A percentile compares a stretch with the other conserved stretches of the same genome.
Evolutionary conservation across 495 filamentous ascomycete genomes (phyloP).

Genomic region (Parathielavia hyrcaniae): DNA sequence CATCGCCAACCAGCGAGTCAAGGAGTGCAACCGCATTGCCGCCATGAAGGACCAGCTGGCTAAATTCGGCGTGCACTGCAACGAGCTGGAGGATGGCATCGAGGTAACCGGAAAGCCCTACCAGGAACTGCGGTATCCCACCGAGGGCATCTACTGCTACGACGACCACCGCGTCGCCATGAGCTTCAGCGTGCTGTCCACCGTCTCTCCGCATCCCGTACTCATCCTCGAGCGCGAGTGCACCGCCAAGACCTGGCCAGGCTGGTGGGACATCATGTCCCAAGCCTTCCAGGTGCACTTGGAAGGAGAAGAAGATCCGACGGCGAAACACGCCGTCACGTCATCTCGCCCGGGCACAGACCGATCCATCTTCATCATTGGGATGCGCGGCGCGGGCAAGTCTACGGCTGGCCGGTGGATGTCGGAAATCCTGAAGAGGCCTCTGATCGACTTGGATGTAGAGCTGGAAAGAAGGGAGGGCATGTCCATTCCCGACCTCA

Average conservation of each 20-base stretch:
- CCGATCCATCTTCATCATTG: constrained; percentile 84
- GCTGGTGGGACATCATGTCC: constrained; percentile 90
- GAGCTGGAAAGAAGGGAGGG: constrained; percentile 69
- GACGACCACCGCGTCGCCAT: constrained; percentile 98
- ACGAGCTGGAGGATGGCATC: constrained; percentile 88
- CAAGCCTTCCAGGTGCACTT: constrained; percentile 68
- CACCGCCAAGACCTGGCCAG: constrained; percentile 98
- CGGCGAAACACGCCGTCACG: constrained; percentile 34
- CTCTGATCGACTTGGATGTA: constrained; percentile 79
- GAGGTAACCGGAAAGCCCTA: constrained; percentile 67
- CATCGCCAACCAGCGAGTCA: constrained; percentile 98
- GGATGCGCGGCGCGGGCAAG: constrained; percentile 97
- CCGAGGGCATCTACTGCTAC: constrained; percentile 77
- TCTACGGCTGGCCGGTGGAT: constrained; percentile 88
- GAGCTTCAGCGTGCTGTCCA: constrained; percentile 90
- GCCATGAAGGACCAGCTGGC: constrained; percentile 95
- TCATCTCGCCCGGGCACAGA: constrained; percentile 36
- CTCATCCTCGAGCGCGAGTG: constrained; percentile 86
- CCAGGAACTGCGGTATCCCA: constrained; percentile 53
- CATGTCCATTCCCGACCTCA: constrained; percentile 77
- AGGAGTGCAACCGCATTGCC: constrained; percentile 94
- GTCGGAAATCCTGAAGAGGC: constrained; percentile 62
- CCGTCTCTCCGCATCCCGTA: constrained; percentile 65
- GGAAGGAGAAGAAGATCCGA: constrained; percentile 59
- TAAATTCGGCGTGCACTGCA: constrained; percentile 88